Evolutionary conservation across 1,284 basidiomycete species (phyloP).

Genomic region (Trichosporon asahii): DNA sequence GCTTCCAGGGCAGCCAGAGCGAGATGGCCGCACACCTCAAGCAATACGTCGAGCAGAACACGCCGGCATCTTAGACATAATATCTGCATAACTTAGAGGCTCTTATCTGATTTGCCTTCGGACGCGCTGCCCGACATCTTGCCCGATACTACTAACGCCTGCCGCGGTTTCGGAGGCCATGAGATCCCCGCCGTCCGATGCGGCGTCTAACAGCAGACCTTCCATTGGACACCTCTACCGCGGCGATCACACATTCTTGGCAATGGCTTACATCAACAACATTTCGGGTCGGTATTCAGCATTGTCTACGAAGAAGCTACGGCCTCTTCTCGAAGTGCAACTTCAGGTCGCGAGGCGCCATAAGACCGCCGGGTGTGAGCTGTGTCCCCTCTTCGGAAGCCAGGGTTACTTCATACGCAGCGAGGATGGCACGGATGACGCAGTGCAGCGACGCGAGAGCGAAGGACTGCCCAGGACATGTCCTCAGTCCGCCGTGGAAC

Average conservation of each 20-base stretch:
- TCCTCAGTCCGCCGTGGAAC: constrained; percentile 8
- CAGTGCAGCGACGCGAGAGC: background rate
- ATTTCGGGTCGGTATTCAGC: background rate
- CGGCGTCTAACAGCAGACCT: background rate
- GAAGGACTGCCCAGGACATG: constrained; percentile 10
- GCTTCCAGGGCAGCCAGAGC: background rate
- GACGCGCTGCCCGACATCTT: background rate
- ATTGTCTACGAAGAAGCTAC: too few relatives aligned
- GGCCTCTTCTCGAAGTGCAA: background rate
- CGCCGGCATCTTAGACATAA: background rate
- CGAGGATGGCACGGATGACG: background rate
- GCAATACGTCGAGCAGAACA: background rate
- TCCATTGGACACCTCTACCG: background rate
- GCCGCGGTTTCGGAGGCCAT: background rate
- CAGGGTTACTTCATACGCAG: background rate
- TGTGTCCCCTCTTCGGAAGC: background rate
- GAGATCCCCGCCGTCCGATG: too few relatives aligned
- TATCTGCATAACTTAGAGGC: background rate
- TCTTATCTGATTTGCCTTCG: background rate
- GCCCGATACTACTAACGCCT: background rate
- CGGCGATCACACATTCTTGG: background rate
- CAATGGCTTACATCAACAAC: background rate
- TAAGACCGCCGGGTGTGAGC: constrained; percentile 5
- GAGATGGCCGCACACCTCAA: constrained; percentile 1
- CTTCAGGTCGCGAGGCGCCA: constrained; percentile 7